Evolutionary conservation across 129 eudicot species (phyloP).

Genomic region (Saposhnikovia divaricata): DNA sequence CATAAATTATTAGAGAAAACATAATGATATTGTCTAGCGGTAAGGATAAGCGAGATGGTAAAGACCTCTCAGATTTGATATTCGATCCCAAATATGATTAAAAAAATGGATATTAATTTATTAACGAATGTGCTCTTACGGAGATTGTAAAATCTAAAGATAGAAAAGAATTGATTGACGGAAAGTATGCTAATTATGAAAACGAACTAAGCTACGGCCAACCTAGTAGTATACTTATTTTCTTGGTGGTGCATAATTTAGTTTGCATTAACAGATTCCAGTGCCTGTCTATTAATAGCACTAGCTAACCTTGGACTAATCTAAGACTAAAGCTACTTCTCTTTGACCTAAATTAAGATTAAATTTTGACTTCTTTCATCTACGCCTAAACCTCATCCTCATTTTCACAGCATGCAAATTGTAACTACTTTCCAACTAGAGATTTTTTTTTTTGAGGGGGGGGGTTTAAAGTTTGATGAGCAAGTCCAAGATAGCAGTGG

Average conservation of each 20-base stretch:
- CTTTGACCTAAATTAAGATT: background rate
- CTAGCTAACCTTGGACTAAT: background rate
- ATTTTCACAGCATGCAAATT: background rate
- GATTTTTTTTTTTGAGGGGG: too few species aligned
- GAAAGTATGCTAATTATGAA: background rate
- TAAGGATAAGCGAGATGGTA: too few species aligned
- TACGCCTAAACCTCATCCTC: background rate
- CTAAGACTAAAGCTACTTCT: background rate
- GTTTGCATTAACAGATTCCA: background rate
- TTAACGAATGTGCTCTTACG: too few species aligned
- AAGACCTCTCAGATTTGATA: too few species aligned
- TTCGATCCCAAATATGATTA: too few species aligned
- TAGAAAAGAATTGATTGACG: too few species aligned
- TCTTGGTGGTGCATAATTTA: background rate
- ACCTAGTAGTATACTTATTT: background rate
- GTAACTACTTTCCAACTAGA: background rate
- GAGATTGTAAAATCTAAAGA: too few species aligned
- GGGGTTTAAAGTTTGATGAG: too few species aligned
- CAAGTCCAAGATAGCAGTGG: background rate
- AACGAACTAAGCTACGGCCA: background rate
- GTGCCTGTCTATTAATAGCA: constrained; percentile 5
- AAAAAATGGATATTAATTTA: too few species aligned
- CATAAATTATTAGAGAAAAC: too few species aligned
- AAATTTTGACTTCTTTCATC: background rate
- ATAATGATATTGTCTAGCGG: too few species aligned